Evolutionary conservation across 345 rosid genomes (phyloP).

Genomic region (Tarenaya hassleriana): DNA sequence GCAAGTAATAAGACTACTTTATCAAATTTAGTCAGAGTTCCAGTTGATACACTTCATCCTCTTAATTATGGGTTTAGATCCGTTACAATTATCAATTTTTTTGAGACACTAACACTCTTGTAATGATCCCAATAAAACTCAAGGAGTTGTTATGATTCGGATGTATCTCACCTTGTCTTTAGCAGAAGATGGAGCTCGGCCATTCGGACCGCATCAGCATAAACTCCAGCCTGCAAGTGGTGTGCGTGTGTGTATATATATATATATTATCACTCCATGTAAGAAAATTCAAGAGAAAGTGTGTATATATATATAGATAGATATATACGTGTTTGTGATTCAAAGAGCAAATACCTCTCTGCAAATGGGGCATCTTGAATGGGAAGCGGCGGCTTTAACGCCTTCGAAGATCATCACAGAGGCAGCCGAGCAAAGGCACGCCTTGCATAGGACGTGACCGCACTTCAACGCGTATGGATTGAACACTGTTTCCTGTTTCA

Average conservation of each 20-base stretch:
- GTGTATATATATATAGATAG: background rate
- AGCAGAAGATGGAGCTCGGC: constrained; percentile 58
- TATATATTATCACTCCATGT: background rate
- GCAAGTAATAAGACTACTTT: too few species aligned
- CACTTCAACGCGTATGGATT: constrained; percentile 84
- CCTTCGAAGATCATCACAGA: constrained; percentile 70
- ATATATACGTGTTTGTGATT: background rate
- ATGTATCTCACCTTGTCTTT: constrained; percentile 46
- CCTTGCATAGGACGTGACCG: constrained; percentile 88
- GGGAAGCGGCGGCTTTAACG: constrained; percentile 48
- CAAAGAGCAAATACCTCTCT: constrained; percentile 58
- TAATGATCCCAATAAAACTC: too few species aligned
- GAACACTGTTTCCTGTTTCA: constrained; percentile 67
- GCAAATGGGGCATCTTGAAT: constrained; percentile 79
- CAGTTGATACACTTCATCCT: too few species aligned
- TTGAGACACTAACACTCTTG: too few species aligned
- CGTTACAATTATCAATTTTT: too few species aligned
- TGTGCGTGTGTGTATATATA: background rate
- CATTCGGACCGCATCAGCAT: constrained; percentile 66
- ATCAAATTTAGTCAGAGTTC: too few species aligned
- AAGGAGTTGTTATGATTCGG: too few species aligned
- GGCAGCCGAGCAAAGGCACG: constrained; percentile 88
- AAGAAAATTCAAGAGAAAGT: background rate
- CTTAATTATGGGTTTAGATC: too few species aligned
- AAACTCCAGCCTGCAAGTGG: constrained; percentile 62